Evolutionary conservation across 2,329 filamentous ascomycete species (phyloP), one percentile per base, ranked within the genome.

Genomic region (Ophiostoma piceae): DNA sequence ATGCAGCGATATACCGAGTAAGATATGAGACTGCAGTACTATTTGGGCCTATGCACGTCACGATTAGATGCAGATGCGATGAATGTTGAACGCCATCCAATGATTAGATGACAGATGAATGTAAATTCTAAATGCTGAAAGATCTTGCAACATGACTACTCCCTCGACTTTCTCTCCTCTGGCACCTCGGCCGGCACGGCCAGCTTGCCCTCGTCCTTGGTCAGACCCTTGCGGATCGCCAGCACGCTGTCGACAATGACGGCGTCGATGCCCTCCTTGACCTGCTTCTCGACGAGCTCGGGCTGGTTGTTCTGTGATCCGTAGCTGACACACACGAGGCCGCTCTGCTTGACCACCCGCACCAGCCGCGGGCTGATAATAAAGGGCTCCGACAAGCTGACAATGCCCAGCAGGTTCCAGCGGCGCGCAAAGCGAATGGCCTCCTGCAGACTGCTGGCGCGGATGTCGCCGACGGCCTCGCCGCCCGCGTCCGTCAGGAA

Each of bases 201-300:
- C 22, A 32, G 35, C 62, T 65, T 65, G 16, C 62, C 65, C 39
- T 75, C 73, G 22, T 74, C 74, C 68, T 77, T 80, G 0, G 92
- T 95, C 72, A 99, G 84, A 0, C 92, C 94, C 79, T 97, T 93
- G 66, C 94, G 88, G 74, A 99, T 97, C 57, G 92, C 92, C 39
- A 98, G 85, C 2, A 99, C 94, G 72, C 88, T 95, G 78, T 99
- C 95, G 16, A 98, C 95, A 76, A 99, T 99, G 69, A 99, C 94
- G 1, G 95, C 95, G 77, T 99, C 95, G 72, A 99, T 97, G 66
- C 95, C 94, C 79, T 97, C 92, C 69, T 92, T 91, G 11, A 96
- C 92, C 88, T 99, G 95, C 73, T 90, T 82, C 89, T 94, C 89
- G 47, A 97, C 94, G 79, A 96, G 90, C 26, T 86, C 83, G 0